These are phyloP conservation scores for Helicostylum pulchrum DNA, from an alignment of 192 early-diverging fungal species.

Conservation along the genomic window DNA sequence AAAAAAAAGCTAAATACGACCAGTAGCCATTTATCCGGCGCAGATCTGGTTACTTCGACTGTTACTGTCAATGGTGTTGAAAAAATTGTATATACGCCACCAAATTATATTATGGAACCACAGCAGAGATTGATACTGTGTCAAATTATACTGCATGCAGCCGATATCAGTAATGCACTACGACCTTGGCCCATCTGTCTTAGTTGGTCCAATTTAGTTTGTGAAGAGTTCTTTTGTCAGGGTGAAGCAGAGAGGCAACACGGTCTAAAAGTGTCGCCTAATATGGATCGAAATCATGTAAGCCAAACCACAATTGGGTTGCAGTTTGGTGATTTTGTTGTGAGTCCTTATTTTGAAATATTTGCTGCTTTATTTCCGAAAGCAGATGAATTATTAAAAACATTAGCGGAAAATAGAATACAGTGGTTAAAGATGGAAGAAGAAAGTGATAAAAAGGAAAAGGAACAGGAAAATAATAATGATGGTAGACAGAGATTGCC, in stretches of 20 bases:
- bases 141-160: slow-evolving; percentile 79
- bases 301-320: slow-evolving; percentile 75
- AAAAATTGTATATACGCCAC: slow-evolving; percentile 11
- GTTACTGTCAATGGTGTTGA: slow-evolving; percentile 2
- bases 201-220: slow-evolving; percentile 85
- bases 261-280: slow-evolving; percentile 77
- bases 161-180: slow-evolving; percentile 87
- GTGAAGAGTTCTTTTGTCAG: slow-evolving; percentile 84
- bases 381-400: slow-evolving; percentile 54
- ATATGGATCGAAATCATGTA: slow-evolving; percentile 78
- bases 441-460: background rate
- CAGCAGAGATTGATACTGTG: slow-evolving; percentile 60
- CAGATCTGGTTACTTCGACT: background rate
- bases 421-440: slow-evolving; percentile 52
- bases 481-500: slow-evolving; percentile 11
- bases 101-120: slow-evolving; percentile 23
- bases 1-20: background rate
- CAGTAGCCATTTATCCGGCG: background rate
- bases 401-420: slow-evolving; percentile 51
- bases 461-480: background rate
- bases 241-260: slow-evolving; percentile 80
- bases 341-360: slow-evolving; percentile 80
- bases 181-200: slow-evolving; percentile 83
- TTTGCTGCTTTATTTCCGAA: slow-evolving; percentile 77
- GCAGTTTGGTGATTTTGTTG: slow-evolving; percentile 84